Percentiles rank a stretch among this genome's conserved stretches.
Conservation (phyloP, 2,329 filamentous ascomycete species). For the Grosmannia huntii region DNA sequence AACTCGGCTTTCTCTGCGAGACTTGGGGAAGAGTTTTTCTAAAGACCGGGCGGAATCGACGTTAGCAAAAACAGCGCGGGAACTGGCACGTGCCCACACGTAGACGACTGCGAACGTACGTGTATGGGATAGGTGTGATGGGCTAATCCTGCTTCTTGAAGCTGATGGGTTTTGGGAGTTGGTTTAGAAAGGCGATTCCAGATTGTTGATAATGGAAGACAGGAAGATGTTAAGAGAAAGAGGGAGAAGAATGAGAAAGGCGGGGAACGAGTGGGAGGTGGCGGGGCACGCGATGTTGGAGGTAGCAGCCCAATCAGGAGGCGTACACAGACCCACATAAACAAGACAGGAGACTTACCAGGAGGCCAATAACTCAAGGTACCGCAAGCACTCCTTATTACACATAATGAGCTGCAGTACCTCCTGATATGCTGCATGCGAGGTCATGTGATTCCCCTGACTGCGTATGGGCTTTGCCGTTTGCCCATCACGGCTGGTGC, state of each 20-base stretch:
- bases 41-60: neutral
- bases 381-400: neutral
- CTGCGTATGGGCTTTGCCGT: neutral
- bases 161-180: neutral
- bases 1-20: conserved; percentile 14
- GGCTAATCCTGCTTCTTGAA: neutral
- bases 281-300: conserved; percentile 12
- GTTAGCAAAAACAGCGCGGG: neutral
- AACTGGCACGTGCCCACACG: neutral
- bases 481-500: neutral
- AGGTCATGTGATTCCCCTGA: neutral
- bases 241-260: conserved; percentile 6
- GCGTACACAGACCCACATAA: neutral
- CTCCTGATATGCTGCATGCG: neutral
- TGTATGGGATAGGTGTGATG: neutral
- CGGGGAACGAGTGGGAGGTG: conserved; percentile 9
- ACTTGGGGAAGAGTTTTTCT: conserved; percentile 10
- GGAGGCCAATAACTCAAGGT: neutral
- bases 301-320: conserved; percentile 4
- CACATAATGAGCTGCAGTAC: neutral
- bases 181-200: conserved; percentile 2
- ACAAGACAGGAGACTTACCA: neutral
- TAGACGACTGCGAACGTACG: neutral
- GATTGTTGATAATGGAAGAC: conserved; percentile 1
- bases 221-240: conserved; percentile 1